These are phyloP conservation scores for Pythium folliculosum DNA, from an alignment of 352 stramenopile species.

Conservation along the genomic window DNA sequence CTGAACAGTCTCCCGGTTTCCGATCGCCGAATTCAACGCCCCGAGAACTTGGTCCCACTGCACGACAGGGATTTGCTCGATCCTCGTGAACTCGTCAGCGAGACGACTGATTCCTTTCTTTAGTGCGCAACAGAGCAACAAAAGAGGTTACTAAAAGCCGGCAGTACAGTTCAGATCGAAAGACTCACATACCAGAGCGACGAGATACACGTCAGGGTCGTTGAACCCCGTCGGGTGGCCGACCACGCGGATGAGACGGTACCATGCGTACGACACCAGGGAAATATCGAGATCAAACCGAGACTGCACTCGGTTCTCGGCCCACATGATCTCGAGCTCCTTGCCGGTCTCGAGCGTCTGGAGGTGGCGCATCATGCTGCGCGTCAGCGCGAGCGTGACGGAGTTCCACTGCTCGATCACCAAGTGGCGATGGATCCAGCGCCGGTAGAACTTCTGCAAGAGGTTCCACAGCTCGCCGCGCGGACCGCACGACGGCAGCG, in stretches of 20 bases:
- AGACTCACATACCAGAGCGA: constrained; percentile 56
- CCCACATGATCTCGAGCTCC: constrained; percentile 76
- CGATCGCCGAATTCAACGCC: constrained; percentile 50
- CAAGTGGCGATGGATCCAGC: constrained; percentile 84
- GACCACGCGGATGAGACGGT: constrained; percentile 79
- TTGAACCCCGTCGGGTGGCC: constrained; percentile 80
- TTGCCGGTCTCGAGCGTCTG: constrained; percentile 50
- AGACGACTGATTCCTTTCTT: constrained; percentile 82
- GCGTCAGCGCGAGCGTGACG: constrained; percentile 71
- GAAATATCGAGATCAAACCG: constrained; percentile 76
- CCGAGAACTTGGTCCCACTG: constrained; percentile 77
- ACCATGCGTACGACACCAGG: constrained; percentile 83
- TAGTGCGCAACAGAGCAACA: background rate
- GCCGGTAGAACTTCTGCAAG: constrained; percentile 85
- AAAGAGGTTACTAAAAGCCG: background rate
- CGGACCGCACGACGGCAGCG: constrained; percentile 65
- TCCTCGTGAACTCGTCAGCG: constrained; percentile 70
- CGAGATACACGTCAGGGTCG: constrained; percentile 83
- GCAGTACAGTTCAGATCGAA: background rate
- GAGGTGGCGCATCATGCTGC: constrained; percentile 73
- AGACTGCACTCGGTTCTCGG: constrained; percentile 61
- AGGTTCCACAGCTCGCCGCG: constrained; percentile 76
- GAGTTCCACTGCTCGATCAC: constrained; percentile 89
- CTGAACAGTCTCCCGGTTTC: constrained; percentile 23
- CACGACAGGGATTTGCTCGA: constrained; percentile 66